Evolutionary conservation across 306 rosid genomes (phyloP).

Genomic region (Vigna angularis): DNA sequence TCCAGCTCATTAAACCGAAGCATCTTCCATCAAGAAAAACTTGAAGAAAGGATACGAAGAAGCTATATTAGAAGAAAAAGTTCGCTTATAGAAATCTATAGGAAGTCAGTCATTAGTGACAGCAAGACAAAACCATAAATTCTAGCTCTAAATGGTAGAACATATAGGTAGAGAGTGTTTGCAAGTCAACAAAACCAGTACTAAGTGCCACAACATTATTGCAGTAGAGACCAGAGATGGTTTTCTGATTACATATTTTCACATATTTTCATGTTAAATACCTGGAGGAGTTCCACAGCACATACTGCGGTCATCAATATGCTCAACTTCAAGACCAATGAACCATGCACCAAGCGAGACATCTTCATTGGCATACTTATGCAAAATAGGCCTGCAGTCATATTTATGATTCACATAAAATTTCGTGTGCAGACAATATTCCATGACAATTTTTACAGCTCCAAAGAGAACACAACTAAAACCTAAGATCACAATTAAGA

Average conservation of each 20-base stretch:
- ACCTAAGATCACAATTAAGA: no score
- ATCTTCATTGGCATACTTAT: slow-evolving; percentile 97
- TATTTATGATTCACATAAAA: slow-evolving; percentile 37
- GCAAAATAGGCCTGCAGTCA: slow-evolving; percentile 83
- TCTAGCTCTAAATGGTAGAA: not conserved
- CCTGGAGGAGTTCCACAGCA: slow-evolving; percentile 99
- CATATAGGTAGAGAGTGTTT: not conserved
- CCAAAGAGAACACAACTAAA: no score
- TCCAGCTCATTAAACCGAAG: not conserved
- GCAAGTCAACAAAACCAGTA: not conserved
- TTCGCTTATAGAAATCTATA: not conserved
- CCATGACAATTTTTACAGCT: not conserved
- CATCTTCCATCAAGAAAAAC: not conserved
- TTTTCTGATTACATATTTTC: not conserved
- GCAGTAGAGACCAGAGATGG: not conserved
- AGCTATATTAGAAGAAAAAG: not conserved
- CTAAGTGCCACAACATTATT: not conserved
- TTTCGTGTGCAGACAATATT: not conserved
- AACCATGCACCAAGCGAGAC: slow-evolving; percentile 99
- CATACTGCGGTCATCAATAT: slow-evolving; percentile 94
- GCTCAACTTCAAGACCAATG: slow-evolving; percentile 97
- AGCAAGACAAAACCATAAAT: not conserved
- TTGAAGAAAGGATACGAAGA: not conserved
- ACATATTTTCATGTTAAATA: slow-evolving; percentile 42
- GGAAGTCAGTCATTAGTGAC: not conserved